Base-by-base conservation (phyloP, 768 basidiomycete species). In the Xerocomellus amylosporus region DNA sequence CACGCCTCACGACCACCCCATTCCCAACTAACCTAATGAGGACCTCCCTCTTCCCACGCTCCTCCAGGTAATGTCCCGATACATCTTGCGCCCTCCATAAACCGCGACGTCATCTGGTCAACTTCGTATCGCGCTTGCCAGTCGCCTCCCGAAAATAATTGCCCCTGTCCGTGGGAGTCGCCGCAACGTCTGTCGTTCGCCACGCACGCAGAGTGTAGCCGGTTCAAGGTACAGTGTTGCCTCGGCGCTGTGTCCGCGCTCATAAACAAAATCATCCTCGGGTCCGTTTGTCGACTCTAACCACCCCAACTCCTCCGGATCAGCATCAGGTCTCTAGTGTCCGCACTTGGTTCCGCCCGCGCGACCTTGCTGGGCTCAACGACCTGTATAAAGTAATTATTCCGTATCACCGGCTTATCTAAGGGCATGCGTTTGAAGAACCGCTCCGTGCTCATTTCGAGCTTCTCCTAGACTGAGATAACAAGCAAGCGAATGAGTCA, bases 271-370 rank as follows among this genome's bases (percentile, higher is more conserved):
- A 9, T 49, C 64, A 46, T 83, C 80, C 66, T 88, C 85, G 19
- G 71, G 66, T 20, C 82, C 87, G 58, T 77, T 75, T 46, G 76
- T 82, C 42, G 77, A 80, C 56, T 68, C 67, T 31, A 77, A 78
- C 86, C 88, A 89, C 17, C 77, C 81, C 10, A 89, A 74, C 68
- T 88, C 85, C 54, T 86, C 82, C 19, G 81, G 79, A 66, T 88
- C 86, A 30, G 79, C 58, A 12, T 62, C 68, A 17, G 24, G 44
- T 30, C 30, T 30, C 30, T 9, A 10, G 51, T 47, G 10, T 52
- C 48, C n/a, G 13, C 40, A 26, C 28, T 26, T 13, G 51, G 24
- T 9, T 53, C 30, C 39, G 26, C 26, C 26, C 5, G 26, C 26
- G 26, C 26, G 28, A 1, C 22, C 2, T 55, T 37, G 6, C 46